Conservation (phyloP, 2,329 filamentous ascomycete species). For the Ceratocystis papillata region DNA sequence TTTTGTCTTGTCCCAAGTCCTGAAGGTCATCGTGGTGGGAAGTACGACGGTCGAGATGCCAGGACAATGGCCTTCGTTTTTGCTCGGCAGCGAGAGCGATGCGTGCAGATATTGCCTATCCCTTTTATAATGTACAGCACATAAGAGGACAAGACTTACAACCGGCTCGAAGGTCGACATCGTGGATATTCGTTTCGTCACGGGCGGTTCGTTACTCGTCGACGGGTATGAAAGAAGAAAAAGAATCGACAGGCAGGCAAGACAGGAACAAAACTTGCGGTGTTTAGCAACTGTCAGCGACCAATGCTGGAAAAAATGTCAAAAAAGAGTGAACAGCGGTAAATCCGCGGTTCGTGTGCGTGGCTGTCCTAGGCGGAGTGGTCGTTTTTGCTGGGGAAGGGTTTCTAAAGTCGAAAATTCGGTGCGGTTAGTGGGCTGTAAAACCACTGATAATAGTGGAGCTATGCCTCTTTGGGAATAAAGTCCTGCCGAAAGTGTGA, state of each 20-base stretch:
- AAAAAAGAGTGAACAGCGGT: conserved; percentile 22
- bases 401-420: conserved; percentile 16
- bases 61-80: neutral
- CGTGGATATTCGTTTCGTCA: conserved; percentile 37
- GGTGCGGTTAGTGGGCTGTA: conserved; percentile 19
- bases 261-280: conserved; percentile 23
- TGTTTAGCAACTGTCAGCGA: conserved; percentile 18
- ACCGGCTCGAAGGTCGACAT: conserved; percentile 62
- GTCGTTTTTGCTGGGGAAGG: conserved; percentile 20
- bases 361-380: conserved; percentile 18
- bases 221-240: conserved; percentile 29
- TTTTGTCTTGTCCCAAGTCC: neutral
- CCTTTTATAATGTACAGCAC: neutral
- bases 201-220: conserved; percentile 28
- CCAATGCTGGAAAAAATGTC: conserved; percentile 19
- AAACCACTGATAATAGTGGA: conserved; percentile 8
- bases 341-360: conserved; percentile 23
- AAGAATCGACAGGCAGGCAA: conserved; percentile 28
- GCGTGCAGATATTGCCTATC: conserved; percentile 17
- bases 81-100: conserved; percentile 13
- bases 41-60: conserved; percentile 6
- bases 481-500: conserved; percentile 15
- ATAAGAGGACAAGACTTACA: conserved; percentile 43
- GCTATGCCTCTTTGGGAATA: conserved; percentile 9
- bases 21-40: conserved; percentile 4